These are phyloP conservation scores for Macrolepiota dolichaula DNA, from an alignment of 768 basidiomycete genomes.

Conservation along the genomic window DNA sequence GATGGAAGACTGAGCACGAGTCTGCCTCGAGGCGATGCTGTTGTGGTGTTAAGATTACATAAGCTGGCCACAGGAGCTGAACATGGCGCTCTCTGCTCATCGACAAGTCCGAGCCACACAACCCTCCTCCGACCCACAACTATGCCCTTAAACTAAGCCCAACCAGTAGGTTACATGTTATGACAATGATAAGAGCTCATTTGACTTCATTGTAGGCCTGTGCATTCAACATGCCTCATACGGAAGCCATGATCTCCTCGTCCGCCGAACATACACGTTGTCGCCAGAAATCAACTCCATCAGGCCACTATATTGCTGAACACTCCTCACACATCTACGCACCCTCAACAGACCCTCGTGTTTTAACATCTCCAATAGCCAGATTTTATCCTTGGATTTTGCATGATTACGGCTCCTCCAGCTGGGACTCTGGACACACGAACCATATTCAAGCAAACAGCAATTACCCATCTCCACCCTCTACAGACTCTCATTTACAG, in stretches of 20 bases:
- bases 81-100: not conserved
- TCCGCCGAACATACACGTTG: conserved; percentile 4
- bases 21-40: conserved; percentile 7
- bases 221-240: not conserved
- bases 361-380: not conserved
- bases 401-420: not conserved
- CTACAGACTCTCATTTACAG: not conserved
- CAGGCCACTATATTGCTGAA: not conserved
- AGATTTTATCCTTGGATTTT: not conserved
- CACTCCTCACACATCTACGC: not conserved
- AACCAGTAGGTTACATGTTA: not conserved
- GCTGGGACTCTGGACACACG: not conserved
- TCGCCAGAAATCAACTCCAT: conserved; percentile 1
- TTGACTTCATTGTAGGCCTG: not conserved
- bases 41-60: not conserved
- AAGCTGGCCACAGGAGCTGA: not conserved
- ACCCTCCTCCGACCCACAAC: not conserved
- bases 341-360: not conserved
- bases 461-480: not conserved
- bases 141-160: conserved; percentile 1
- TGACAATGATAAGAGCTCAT: not conserved
- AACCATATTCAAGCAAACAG: not conserved
- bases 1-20: conserved; percentile 10
- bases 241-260: not conserved
- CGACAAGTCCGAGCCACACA: not conserved